These are phyloP conservation scores for thale cress (Arabidopsis thaliana) DNA, from an alignment of 345 rosid species.

Conservation along the genomic window DNA sequence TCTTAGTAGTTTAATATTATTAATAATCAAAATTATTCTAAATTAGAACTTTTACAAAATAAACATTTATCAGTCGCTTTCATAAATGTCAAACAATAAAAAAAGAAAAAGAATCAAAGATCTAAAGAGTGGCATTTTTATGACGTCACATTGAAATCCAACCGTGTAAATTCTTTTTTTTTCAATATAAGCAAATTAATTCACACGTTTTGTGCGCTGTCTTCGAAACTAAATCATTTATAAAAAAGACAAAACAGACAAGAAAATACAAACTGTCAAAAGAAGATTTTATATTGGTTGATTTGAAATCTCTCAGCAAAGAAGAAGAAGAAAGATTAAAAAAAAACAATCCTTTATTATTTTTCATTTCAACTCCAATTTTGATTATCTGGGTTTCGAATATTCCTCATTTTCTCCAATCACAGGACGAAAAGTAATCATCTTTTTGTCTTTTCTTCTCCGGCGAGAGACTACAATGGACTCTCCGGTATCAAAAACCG, in stretches of 20 bases:
- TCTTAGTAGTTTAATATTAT: background rate
- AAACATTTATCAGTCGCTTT: background rate
- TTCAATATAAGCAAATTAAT: background rate
- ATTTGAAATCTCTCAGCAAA: constrained; percentile 23
- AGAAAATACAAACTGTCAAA: constrained; percentile 41
- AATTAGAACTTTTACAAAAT: background rate
- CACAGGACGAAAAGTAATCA: constrained; percentile 32
- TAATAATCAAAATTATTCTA: background rate
- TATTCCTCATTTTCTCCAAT: constrained; percentile 37
- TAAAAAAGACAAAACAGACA: constrained; percentile 11
- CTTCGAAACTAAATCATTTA: constrained; percentile 21
- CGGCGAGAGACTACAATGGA: constrained; percentile 40
- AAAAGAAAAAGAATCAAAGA: background rate
- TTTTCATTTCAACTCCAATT: background rate
- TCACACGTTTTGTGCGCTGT: constrained; percentile 41
- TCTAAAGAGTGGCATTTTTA: background rate
- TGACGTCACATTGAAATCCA: constrained; percentile 33
- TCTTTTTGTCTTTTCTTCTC: constrained; percentile 7
- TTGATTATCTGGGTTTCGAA: constrained; percentile 38
- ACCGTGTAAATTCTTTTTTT: constrained; percentile 27
- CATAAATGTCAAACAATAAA: background rate
- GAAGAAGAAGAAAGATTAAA: background rate
- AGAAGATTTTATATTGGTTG: constrained; percentile 27
- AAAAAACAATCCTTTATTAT: background rate
- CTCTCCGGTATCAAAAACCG: constrained; percentile 18